phyloP scores from a whole-genome alignment of 164 flowering plant species.

The Umbilicus rupestris region DNA sequence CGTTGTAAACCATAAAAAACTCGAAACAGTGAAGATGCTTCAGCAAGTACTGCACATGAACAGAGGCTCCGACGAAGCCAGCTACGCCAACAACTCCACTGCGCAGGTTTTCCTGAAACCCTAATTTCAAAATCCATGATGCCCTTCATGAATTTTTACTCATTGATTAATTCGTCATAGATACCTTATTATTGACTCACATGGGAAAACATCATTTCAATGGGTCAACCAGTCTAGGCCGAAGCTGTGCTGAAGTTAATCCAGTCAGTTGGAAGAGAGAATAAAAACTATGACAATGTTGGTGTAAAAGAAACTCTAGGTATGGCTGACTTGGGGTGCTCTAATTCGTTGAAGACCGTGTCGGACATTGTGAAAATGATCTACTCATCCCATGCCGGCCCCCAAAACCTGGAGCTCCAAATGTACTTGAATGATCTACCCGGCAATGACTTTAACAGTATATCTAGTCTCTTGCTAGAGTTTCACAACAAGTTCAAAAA shows the following conservation, averaged over 20 bases:
- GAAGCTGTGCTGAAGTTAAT: conserved; percentile 10
- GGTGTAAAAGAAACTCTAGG: conserved; percentile 18
- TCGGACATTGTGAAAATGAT: conserved; percentile 21
- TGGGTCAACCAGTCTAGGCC: conserved; percentile 3
- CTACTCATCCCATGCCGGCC: conserved; percentile 2
- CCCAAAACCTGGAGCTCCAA: conserved; percentile 25
- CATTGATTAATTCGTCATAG: background rate
- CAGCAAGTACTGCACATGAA: conserved; percentile 32
- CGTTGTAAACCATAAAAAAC: too few relatives aligned
- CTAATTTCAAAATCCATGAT: too few relatives aligned
- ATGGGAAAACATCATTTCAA: conserved; percentile 30
- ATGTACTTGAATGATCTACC: conserved; percentile 43
- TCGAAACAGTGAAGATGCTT: conserved; percentile 8
- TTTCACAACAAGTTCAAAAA: conserved; percentile 17
- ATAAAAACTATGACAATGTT: conserved; percentile 12
- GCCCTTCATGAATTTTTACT: background rate
- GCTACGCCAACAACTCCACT: conserved; percentile 32
- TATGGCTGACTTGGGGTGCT: conserved; percentile 53
- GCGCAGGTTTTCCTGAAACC: conserved; percentile 21
- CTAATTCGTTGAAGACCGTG: conserved; percentile 22
- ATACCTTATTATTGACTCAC: background rate
- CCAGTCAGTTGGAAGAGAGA: conserved; percentile 12
- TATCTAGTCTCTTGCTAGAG: conserved; percentile 23
- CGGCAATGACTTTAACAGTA: conserved; percentile 38
- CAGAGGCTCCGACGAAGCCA: conserved; percentile 31